Conservation (phyloP, 306 rosid species). For the Luffa aegyptiaca region DNA sequence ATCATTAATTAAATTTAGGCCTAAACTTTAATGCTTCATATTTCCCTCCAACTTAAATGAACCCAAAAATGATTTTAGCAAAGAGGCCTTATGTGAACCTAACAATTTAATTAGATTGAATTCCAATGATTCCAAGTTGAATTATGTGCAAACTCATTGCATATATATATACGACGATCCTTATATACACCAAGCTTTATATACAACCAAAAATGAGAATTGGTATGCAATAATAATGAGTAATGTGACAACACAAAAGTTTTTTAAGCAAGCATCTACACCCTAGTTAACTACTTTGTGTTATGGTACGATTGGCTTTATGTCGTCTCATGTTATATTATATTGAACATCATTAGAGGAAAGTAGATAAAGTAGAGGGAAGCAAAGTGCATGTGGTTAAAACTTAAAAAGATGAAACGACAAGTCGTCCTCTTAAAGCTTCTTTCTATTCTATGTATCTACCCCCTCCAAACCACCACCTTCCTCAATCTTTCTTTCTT, state of each 20-base stretch:
- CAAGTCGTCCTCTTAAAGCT: slow-evolving; percentile 4
- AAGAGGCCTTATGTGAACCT: too few species aligned
- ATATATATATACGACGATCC: too few species aligned
- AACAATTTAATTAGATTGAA: too few species aligned
- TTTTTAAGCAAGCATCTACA: neutral
- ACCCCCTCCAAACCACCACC: neutral
- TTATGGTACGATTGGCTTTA: neutral
- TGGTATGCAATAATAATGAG: neutral
- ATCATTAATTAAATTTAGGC: too few species aligned
- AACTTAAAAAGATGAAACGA: slow-evolving; percentile 3
- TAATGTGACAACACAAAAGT: neutral
- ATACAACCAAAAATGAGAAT: neutral
- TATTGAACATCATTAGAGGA: neutral
- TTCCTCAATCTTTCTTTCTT: neutral
- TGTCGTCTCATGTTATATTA: neutral
- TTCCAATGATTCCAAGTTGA: too few species aligned
- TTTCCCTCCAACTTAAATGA: too few species aligned
- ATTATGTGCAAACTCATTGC: too few species aligned
- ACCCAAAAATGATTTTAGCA: too few species aligned
- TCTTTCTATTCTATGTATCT: slow-evolving; percentile 8
- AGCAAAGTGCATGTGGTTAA: slow-evolving; percentile 8
- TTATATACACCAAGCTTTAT: too few species aligned
- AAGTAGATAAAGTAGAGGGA: neutral
- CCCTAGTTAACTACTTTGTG: neutral
- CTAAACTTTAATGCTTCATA: too few species aligned